A percentile compares a stretch with the other conserved stretches of the same genome.
These are phyloP conservation scores for Physcomitrellopsis africana DNA, from an alignment of 225 moss, liverwort and hornwort genomes.

Conservation along the genomic window DNA sequence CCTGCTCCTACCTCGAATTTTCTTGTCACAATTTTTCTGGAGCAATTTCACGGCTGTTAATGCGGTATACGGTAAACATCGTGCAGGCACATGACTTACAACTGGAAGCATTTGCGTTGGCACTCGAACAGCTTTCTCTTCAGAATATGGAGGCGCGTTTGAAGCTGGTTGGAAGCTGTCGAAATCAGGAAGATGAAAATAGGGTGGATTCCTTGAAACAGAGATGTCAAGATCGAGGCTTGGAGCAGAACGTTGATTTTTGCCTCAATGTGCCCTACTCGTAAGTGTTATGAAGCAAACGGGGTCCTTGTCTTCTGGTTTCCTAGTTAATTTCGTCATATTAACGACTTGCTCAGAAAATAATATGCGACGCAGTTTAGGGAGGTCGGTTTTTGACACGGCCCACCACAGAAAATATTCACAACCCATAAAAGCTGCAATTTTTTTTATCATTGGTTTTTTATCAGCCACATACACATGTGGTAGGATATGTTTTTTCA, in stretches of 20 bases:
- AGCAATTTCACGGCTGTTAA: conserved; percentile 22
- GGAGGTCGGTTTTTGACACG: background rate
- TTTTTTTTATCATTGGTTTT: background rate
- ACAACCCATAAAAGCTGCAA: background rate
- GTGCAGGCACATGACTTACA: conserved; percentile 89
- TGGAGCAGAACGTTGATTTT: conserved; percentile 80
- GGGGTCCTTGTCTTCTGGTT: conserved; percentile 16
- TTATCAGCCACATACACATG: background rate
- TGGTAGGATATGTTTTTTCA: conserved; percentile 3
- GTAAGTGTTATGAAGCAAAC: conserved; percentile 42
- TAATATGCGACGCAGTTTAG: background rate
- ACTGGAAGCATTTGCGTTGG: conserved; percentile 74
- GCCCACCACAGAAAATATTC: background rate
- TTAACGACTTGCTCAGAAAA: conserved; percentile 1
- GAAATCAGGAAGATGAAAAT: conserved; percentile 73
- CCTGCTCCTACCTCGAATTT: no score
- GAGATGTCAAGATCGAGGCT: conserved; percentile 61
- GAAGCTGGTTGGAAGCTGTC: conserved; percentile 95
- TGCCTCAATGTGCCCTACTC: conserved; percentile 69
- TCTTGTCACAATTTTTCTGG: background rate
- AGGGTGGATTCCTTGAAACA: conserved; percentile 61
- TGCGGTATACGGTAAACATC: conserved; percentile 22
- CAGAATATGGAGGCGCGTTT: conserved; percentile 50
- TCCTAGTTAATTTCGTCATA: conserved; percentile 7
- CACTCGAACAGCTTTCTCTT: conserved; percentile 51